Conservation (phyloP, 169 alveolate species). For the Eimeria tenella region DNA sequence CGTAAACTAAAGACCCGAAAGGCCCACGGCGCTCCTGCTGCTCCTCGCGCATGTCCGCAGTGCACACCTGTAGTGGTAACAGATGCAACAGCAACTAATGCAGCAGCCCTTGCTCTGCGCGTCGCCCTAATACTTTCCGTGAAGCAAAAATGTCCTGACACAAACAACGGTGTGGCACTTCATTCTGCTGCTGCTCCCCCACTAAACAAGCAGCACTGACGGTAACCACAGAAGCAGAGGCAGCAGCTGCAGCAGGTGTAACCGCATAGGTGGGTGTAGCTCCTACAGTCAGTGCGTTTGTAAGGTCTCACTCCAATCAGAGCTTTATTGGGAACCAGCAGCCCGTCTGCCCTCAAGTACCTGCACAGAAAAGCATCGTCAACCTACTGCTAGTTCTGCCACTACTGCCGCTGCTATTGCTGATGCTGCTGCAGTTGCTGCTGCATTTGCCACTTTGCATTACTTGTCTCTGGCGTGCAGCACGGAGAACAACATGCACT, state of each 20-base stretch:
- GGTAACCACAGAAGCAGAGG: background rate
- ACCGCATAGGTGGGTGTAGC: background rate
- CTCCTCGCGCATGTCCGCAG: conserved; percentile 18
- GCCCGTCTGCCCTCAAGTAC: conserved; percentile 49
- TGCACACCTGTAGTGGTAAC: conserved; percentile 12
- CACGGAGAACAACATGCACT: conserved; percentile 93
- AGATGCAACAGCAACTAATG: background rate
- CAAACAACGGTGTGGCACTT: too few species aligned
- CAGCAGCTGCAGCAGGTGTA: background rate
- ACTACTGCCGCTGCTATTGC: background rate
- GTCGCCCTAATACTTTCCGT: too few species aligned
- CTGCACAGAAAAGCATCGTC: background rate
- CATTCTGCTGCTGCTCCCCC: too few species aligned
- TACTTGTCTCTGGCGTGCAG: conserved; percentile 91
- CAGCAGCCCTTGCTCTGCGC: background rate
- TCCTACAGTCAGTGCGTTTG: background rate
- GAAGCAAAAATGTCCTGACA: too few species aligned
- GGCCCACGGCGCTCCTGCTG: conserved; percentile 30
- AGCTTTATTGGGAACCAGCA: conserved; percentile 49
- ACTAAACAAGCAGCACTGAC: too few species aligned
- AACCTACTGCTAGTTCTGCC: background rate
- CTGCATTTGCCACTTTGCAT: conserved; percentile 51
- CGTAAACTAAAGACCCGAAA: background rate
- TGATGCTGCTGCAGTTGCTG: background rate
- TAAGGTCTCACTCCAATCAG: conserved; percentile 17